These are phyloP conservation scores for Phytopythium mirpurense DNA, from an alignment of 352 stramenopile species.

Conservation along the genomic window DNA sequence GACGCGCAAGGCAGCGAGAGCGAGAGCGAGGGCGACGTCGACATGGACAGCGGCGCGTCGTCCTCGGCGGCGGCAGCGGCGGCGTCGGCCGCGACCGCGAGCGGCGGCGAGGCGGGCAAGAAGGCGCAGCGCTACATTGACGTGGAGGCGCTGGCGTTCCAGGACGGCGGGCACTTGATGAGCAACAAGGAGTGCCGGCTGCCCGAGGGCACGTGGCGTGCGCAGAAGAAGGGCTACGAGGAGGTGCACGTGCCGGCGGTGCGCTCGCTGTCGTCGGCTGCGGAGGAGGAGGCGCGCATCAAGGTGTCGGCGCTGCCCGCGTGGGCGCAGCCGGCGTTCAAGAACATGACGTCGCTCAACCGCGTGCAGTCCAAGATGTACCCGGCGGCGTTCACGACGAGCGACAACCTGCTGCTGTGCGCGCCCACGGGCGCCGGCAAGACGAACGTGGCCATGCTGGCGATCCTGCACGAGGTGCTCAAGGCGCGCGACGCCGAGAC, in stretches of 20 bases:
- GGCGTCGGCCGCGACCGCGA: background rate
- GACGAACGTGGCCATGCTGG: constrained; percentile 98
- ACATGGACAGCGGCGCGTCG: constrained; percentile 11
- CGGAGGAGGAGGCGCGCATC: constrained; percentile 73
- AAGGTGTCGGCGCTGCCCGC: constrained; percentile 91
- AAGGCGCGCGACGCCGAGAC: constrained; percentile 82
- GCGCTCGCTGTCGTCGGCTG: constrained; percentile 63
- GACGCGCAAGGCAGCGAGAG: constrained; percentile 8
- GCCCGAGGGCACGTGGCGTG: constrained; percentile 95
- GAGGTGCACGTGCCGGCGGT: constrained; percentile 99
- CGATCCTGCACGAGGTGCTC: constrained; percentile 98
- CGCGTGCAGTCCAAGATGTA: constrained; percentile 98
- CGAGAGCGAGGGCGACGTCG: constrained; percentile 53
- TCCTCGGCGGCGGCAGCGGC: background rate
- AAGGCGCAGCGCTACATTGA: constrained; percentile 90
- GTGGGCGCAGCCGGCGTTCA: constrained; percentile 96
- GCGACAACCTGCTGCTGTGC: constrained; percentile 98
- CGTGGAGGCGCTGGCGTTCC: constrained; percentile 93
- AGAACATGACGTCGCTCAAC: constrained; percentile 98
- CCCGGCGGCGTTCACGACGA: constrained; percentile 86
- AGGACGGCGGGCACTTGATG: constrained; percentile 96
- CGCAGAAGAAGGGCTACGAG: constrained; percentile 97
- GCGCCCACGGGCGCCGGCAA: constrained; percentile 99
- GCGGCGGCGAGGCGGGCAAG: constrained; percentile 24
- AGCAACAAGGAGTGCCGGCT: constrained; percentile 97